A percentile compares a stretch with the other conserved stretches of the same genome.
Conservation (phyloP, 2,329 filamentous ascomycete species). For the Ceratocystis cubensis region DNA sequence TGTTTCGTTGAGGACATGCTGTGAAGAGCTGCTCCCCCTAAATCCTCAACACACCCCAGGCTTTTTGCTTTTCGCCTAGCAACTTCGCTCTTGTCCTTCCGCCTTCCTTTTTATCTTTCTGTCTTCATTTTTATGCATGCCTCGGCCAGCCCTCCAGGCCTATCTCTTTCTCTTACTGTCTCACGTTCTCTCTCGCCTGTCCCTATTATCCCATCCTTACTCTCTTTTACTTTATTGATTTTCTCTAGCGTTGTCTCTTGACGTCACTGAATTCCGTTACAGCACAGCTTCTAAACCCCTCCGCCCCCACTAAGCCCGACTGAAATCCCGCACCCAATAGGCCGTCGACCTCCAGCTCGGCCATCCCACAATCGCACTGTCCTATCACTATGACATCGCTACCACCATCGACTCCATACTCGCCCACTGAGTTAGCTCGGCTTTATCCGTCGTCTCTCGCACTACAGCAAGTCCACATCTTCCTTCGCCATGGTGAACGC, state of each 20-base stretch:
- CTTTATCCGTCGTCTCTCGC: constrained; percentile 73
- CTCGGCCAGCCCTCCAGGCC: neutral
- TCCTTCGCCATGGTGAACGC: constrained; percentile 67
- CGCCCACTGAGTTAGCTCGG: constrained; percentile 60
- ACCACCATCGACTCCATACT: constrained; percentile 61
- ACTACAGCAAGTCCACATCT: constrained; percentile 80
- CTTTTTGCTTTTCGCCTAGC: neutral
- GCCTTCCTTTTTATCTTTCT: neutral
- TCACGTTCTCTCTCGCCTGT: neutral
- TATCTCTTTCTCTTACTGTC: neutral
- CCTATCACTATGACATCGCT: constrained; percentile 60
- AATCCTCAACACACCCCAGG: neutral
- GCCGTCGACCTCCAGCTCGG: too few relatives aligned
- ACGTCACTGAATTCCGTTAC: neutral
- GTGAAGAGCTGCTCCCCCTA: neutral
- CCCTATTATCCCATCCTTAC: neutral
- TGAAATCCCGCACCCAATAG: neutral
- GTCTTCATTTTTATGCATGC: neutral
- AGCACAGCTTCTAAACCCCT: neutral
- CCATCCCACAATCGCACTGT: too few relatives aligned
- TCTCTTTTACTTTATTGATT: neutral
- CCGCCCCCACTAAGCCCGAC: neutral
- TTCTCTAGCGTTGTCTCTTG: neutral
- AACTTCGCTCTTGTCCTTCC: neutral
- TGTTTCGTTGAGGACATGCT: neutral